A percentile compares a stretch with the other conserved stretches of the same genome.
These are phyloP conservation scores for Salvia miltiorrhiza DNA, from an alignment of 257 asterid genomes.

Conservation along the genomic window DNA sequence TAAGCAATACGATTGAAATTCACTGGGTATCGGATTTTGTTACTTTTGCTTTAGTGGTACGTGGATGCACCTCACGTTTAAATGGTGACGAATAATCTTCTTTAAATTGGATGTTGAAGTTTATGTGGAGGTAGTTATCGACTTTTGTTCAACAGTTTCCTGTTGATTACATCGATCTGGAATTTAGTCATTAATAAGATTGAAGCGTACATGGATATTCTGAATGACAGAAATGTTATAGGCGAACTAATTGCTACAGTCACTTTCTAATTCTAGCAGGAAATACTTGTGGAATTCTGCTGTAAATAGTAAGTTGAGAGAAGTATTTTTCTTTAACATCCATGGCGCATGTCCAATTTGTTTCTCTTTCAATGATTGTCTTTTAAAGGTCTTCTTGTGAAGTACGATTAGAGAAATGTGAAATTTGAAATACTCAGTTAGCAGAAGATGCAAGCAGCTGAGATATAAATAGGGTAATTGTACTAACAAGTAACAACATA, in stretches of 20 bases:
- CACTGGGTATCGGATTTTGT: background rate
- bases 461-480: background rate
- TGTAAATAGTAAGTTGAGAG: background rate
- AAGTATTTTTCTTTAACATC: background rate
- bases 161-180: background rate
- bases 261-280: conserved; percentile 16
- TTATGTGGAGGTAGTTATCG: background rate
- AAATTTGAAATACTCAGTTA: background rate
- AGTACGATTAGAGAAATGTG: background rate
- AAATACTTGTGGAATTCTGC: background rate
- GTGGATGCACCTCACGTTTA: background rate
- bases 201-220: background rate
- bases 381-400: background rate
- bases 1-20: background rate
- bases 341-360: background rate
- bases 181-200: background rate
- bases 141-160: background rate
- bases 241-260: background rate
- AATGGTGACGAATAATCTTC: background rate
- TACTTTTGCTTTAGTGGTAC: background rate
- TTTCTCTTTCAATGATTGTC: background rate
- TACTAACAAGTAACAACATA: background rate
- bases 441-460: background rate
- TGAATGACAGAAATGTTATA: background rate
- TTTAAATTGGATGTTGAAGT: background rate